Percentiles rank a stretch among this genome's conserved stretches.
Evolutionary conservation across 345 rosid species (phyloP).

Genomic region (Bruguiera gymnorhiza): DNA sequence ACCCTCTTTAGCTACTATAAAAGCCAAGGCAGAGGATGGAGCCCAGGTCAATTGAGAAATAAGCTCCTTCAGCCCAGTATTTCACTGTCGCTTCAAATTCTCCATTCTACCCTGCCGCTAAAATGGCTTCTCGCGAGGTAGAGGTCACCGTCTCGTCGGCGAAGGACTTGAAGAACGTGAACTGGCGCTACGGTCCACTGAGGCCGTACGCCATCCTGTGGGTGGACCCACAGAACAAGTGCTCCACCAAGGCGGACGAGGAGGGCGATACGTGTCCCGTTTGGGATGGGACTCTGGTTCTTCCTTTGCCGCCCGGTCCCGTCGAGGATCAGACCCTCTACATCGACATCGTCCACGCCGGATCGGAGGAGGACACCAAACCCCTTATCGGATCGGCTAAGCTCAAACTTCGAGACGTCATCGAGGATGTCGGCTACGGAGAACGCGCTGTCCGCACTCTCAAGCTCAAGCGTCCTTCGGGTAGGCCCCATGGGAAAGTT

Average conservation of each 20-base stretch:
- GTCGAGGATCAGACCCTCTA: slow-evolving; percentile 40
- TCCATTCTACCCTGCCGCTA: too few relatives aligned
- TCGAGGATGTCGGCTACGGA: slow-evolving; percentile 53
- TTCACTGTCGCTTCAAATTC: not conserved
- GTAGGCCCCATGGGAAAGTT: slow-evolving; percentile 81
- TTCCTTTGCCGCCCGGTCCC: slow-evolving; percentile 42
- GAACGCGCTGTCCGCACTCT: slow-evolving; percentile 34
- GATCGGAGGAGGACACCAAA: slow-evolving; percentile 62
- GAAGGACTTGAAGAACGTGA: slow-evolving; percentile 72
- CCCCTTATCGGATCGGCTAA: slow-evolving; percentile 72
- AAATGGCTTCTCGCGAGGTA: slow-evolving; percentile 47
- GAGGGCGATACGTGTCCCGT: slow-evolving; percentile 59
- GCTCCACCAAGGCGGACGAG: slow-evolving; percentile 56
- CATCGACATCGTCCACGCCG: slow-evolving; percentile 75
- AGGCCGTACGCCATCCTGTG: slow-evolving; percentile 71
- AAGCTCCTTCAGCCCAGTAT: not conserved
- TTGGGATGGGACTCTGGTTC: slow-evolving; percentile 58
- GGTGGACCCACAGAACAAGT: slow-evolving; percentile 55
- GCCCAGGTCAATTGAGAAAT: too few relatives aligned
- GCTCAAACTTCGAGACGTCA: slow-evolving; percentile 57
- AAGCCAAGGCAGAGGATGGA: too few relatives aligned
- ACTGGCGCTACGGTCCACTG: slow-evolving; percentile 73
- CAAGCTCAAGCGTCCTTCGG: slow-evolving; percentile 80
- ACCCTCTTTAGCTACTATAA: too few relatives aligned
- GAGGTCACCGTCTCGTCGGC: slow-evolving; percentile 61